Percentiles rank a stretch among this genome's conserved stretches.
Evolutionary conservation across 2,329 filamentous ascomycete species (phyloP).

Genomic region (Ophiocordyceps camponoti-rufipedis): DNA sequence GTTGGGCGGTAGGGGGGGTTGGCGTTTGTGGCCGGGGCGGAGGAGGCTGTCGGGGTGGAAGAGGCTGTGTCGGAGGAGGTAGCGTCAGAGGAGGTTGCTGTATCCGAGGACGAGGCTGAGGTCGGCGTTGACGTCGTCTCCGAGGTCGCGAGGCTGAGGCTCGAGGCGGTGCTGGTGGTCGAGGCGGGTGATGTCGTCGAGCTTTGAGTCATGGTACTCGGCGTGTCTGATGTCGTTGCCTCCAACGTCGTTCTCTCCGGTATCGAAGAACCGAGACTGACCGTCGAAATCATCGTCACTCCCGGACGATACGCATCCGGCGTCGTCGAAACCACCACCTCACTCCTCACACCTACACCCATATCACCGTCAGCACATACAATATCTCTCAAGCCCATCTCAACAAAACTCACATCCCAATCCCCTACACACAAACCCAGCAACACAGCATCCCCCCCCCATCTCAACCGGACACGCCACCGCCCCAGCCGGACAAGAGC

Average conservation of each 20-base stretch:
- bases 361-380: background rate
- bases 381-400: too few species aligned
- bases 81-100: too few species aligned
- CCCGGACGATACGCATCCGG: background rate
- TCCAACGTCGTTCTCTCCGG: constrained; percentile 3
- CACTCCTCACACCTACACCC: too few species aligned
- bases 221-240: constrained; percentile 18
- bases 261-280: too few species aligned
- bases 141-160: background rate
- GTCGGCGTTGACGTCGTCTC: background rate
- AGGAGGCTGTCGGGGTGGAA: background rate
- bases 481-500: constrained; percentile 41
- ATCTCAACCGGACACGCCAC: constrained; percentile 44
- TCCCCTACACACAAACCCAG: constrained; percentile 50
- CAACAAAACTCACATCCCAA: constrained; percentile 37
- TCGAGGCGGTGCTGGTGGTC: background rate
- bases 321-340: background rate
- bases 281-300: constrained; percentile 6
- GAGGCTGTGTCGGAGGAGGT: too few species aligned
- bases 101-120: too few species aligned
- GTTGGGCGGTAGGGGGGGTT: constrained; percentile 27
- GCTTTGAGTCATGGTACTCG: too few species aligned
- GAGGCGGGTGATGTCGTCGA: too few species aligned
- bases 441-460: constrained; percentile 61
- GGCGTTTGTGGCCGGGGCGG: constrained; percentile 7